Evolutionary conservation across 2,329 filamentous ascomycete genomes (phyloP), one percentile per base, ranked within the genome.

Genomic region (Purpureocillium takamizusanense): DNA sequence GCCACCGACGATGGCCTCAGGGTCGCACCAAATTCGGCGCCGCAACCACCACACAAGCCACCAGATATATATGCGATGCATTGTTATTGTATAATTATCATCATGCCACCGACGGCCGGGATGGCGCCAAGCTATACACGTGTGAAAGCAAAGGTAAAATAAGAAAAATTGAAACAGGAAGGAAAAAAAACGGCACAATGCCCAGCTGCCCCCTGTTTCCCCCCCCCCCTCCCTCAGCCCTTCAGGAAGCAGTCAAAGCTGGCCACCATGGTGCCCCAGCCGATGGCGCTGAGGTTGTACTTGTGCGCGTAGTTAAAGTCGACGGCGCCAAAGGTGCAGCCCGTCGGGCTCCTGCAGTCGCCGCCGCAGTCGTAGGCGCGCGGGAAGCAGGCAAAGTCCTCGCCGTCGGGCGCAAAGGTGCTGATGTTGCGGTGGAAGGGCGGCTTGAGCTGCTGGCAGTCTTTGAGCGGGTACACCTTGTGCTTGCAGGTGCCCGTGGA

Each of bases 401-500:
- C 70, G 29, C 61, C 67, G 42, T 74, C 70, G 7, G 67, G 67
- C 2, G 67, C 67, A 48, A 76, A 75, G 0, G 72, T 75, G 38
- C 51, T 57, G 25, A 60, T 57, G 52, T 72, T 69, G 31, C 53
- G 44, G 45, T 51, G 51, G 41, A 63, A 67, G n/a, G 58, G 59
- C 8, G 48, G 42, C 2, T 58, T 50, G 37, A 75, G 57, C 52
- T 73, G 56, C 52, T 69, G 55, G 55, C 72, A 76, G 33, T 56
- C 57, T 4, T 61, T 37, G 33, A 74, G 49, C 11, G 60, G 35
- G 51, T 69, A 70, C 33, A 65, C 60, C 16, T 56, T 42, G 48
- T 73, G 56, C 34, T 52, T 46, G 57, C 71, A 76, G 9, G 49
- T 46, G 27, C 69, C 70, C 2, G 70, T 72, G 15, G 64, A 63